phyloP scores from a whole-genome alignment of 208 protist species.

The Herpetomonas tarakana region DNA sequence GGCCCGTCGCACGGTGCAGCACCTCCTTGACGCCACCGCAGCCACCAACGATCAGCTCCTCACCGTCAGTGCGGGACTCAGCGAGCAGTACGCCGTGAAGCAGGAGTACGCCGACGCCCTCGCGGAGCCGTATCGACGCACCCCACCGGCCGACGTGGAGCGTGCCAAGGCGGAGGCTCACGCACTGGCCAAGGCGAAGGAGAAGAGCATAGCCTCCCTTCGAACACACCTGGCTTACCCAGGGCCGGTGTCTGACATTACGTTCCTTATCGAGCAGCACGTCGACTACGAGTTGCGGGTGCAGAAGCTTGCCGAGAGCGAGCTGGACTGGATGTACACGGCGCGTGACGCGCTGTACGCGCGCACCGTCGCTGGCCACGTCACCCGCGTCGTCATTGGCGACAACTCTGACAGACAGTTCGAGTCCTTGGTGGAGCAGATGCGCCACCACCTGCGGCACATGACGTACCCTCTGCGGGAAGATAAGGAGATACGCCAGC shows the following conservation, averaged over 20 bases:
- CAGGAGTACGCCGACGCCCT: constrained; percentile 13
- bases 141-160: constrained; percentile 11
- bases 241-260: constrained; percentile 49
- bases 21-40: constrained; percentile 25
- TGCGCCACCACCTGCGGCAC: not conserved
- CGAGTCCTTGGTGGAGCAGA: not conserved
- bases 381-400: not conserved
- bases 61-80: constrained; percentile 39
- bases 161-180: constrained; percentile 15
- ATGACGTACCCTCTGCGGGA: not conserved
- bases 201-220: constrained; percentile 37
- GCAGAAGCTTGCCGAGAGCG: constrained; percentile 33
- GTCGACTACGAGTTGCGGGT: constrained; percentile 51
- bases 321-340: constrained; percentile 47
- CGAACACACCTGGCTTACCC: constrained; percentile 38
- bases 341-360: not conserved
- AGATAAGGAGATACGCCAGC: not conserved
- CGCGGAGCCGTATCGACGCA: not conserved
- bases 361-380: not conserved
- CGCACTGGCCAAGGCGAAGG: constrained; percentile 27
- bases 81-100: constrained; percentile 15
- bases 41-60: constrained; percentile 48
- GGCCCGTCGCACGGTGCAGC: constrained; percentile 20
- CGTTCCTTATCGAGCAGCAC: constrained; percentile 80
- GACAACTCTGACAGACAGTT: not conserved